Evolutionary conservation across 345 rosid genomes (phyloP).

Genomic region (Rhizophora mangle): DNA sequence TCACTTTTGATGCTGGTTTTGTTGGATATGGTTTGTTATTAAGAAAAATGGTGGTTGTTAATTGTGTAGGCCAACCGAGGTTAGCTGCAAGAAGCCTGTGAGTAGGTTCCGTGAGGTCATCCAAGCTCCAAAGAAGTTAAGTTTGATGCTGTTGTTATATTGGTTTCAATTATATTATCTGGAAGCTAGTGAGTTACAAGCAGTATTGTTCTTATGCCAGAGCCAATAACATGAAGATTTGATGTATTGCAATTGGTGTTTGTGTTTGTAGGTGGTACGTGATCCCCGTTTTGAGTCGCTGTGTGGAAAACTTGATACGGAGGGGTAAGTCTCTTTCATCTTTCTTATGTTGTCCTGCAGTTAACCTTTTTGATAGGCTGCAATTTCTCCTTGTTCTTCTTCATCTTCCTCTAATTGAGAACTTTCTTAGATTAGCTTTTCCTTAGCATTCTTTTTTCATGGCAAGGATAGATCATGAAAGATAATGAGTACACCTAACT

Average conservation of each 20-base stretch:
- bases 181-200: not conserved
- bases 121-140: slow-evolving; percentile 68
- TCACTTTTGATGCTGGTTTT: not conserved
- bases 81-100: slow-evolving; percentile 74
- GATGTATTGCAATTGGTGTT: not conserved
- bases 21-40: not conserved
- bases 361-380: not conserved
- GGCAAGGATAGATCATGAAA: no score
- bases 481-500: no score
- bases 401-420: not conserved
- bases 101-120: slow-evolving; percentile 67
- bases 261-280: slow-evolving; percentile 44
- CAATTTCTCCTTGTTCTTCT: not conserved
- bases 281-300: slow-evolving; percentile 82
- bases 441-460: no score
- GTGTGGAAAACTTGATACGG: slow-evolving; percentile 57
- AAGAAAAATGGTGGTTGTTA: not conserved
- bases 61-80: slow-evolving; percentile 60
- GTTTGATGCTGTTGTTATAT: not conserved
- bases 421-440: no score
- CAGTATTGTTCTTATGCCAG: not conserved
- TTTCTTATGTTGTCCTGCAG: not conserved
- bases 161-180: not conserved
- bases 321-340: slow-evolving; percentile 43
- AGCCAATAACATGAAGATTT: not conserved